phyloP scores from a whole-genome alignment of 345 rosid species.

The Camelina sativa region DNA sequence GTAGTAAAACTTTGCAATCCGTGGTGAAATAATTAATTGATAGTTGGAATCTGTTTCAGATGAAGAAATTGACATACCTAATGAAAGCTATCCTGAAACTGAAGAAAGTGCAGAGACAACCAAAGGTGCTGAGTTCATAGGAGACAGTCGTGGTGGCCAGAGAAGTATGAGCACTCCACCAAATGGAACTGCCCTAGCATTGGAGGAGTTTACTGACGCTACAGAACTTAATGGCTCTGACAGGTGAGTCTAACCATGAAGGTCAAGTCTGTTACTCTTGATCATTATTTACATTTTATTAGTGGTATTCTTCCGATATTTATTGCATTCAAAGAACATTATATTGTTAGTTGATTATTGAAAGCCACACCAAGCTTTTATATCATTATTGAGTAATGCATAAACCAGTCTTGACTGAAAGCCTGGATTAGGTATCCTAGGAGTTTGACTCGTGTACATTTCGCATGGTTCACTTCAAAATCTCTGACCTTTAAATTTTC shows the following conservation, averaged over 20 bases:
- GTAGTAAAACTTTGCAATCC: conserved; percentile 1
- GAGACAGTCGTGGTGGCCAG: conserved; percentile 33
- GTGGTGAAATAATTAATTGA: conserved; percentile 17
- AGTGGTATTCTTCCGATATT: neutral
- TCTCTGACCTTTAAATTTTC: conserved; percentile 2
- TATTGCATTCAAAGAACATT: neutral
- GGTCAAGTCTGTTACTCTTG: conserved; percentile 23
- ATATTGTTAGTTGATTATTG: neutral
- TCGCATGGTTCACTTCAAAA: neutral
- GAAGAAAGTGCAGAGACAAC: conserved; percentile 38
- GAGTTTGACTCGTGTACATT: neutral
- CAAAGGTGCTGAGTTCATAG: conserved; percentile 38
- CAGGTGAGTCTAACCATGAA: conserved; percentile 53
- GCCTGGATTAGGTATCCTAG: neutral
- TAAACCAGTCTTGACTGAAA: conserved; percentile 1
- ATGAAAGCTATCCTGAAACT: conserved; percentile 42
- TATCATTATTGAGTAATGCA: conserved; percentile 3
- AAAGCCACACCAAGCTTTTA: neutral
- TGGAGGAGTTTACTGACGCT: conserved; percentile 45
- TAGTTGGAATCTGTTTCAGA: conserved; percentile 48
- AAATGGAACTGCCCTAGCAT: conserved; percentile 47
- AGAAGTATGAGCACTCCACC: conserved; percentile 39
- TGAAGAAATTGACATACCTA: conserved; percentile 38
- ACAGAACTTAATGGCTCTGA: conserved; percentile 37
- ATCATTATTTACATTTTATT: conserved; percentile 12